Base-by-base conservation (phyloP, 139 green algal genomes). In the Astrephomene gubernaculifera region DNA sequence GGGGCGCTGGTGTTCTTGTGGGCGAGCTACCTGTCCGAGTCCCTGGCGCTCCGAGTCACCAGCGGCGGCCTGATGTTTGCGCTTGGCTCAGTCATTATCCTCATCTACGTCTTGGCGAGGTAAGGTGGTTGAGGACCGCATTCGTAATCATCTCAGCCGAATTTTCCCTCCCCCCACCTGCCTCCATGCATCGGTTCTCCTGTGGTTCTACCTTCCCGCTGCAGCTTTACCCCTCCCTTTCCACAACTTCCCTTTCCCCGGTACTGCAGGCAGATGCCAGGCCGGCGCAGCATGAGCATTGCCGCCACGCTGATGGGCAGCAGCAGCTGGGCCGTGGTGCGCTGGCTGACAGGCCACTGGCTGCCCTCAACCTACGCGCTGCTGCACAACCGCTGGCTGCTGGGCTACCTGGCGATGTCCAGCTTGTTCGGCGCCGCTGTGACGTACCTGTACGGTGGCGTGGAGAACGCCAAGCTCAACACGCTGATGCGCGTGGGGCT, bases 401-500 rank as follows among this genome's bases (percentile, higher is more conserved):
- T 76, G 21, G 57, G 25, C 21, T 89, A 90, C 53, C 43, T 89
- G 49, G 33, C 68, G 2, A 27, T 73, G 2, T 83, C 71, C 14
- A 81, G 75, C 1, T 21, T 83, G 38, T 14, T 89, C 27, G 89
- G 89, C 24, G 79, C 82, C 0, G 86, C 69, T 0, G 14, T 89
- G 25, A 89, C 86, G 19, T 92, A 92, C 54, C 76, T 86, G 38
- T 92, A 88, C 52, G 86, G 88, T n/a, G 85, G 86, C 21, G 68
- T 70, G 10, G 69, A 60, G 5, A 87, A 89, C 86, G 35, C 82
- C 63, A 92, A 90, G 44, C 24, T 92, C 52, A 92, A 90, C 70
- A 88, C 69, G 2, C 53, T 92, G 1, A 87, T 92, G 36, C 73
- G 84, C 35, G 71, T 83, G 31, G 76, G 60, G 29, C 68, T 92